A percentile compares a stretch with the other conserved stretches of the same genome.
These are phyloP conservation scores for Artemisia argyi DNA, from an alignment of 129 eudicot species.

Conservation along the genomic window DNA sequence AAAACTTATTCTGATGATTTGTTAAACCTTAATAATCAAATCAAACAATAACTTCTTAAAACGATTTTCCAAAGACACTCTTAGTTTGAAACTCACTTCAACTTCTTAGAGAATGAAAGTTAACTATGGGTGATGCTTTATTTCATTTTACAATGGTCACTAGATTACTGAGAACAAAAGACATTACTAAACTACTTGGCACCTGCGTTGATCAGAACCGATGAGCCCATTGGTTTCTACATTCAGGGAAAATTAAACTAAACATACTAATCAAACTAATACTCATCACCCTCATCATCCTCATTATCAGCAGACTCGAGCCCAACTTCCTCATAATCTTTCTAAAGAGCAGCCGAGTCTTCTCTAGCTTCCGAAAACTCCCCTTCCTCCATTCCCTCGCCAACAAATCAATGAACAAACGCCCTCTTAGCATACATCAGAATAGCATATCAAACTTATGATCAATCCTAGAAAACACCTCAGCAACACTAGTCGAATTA, in stretches of 20 bases:
- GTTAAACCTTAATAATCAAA: too few relatives aligned
- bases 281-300: slow-evolving; percentile 77
- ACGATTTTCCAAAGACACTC: not conserved
- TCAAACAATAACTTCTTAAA: too few relatives aligned
- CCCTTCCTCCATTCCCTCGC: too few relatives aligned
- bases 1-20: too few relatives aligned
- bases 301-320: slow-evolving; percentile 66
- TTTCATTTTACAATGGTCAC: not conserved
- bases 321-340: slow-evolving; percentile 82
- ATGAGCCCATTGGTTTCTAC: slow-evolving; percentile 57
- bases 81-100: not conserved
- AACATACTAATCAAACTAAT: slow-evolving; percentile 25
- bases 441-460: slow-evolving; percentile 80
- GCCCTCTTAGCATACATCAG: slow-evolving; percentile 78
- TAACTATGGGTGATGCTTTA: not conserved
- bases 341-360: slow-evolving; percentile 81
- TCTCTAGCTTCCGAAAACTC: slow-evolving; percentile 80
- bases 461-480: slow-evolving; percentile 80
- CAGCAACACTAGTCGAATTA: slow-evolving; percentile 87
- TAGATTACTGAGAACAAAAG: not conserved
- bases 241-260: not conserved
- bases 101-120: not conserved
- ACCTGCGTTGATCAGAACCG: slow-evolving; percentile 29
- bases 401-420: slow-evolving; percentile 79
- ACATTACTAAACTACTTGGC: not conserved